Evolutionary conservation across 1,139 yeast species (phyloP), one percentile per base, ranked within the genome.

Genomic region (Scheffersomyces quercinus): DNA sequence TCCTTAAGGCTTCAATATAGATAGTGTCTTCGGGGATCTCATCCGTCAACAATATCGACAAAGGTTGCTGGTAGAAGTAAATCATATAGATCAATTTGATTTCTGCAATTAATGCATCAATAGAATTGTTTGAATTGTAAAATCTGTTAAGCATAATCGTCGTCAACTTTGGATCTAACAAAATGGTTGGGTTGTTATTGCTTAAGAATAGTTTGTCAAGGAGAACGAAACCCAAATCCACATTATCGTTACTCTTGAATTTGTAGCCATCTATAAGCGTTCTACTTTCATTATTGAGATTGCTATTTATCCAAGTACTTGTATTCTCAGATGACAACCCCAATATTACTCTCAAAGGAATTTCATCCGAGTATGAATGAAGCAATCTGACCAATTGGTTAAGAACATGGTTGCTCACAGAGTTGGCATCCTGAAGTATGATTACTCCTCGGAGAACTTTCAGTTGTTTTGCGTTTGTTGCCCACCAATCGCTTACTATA

Each of bases 1-100:
- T 65, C 26, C 72, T 56, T 36, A 74, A 54, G 3, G 61, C 60
- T 8, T 54, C 59, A 4, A 54, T 43, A 44, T 56, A 55, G 8
- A 48, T 34, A 4, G 36, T 9, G 2, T 20, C 35, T 12, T 31
- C 35, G 5, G 35, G 20, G 15, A 20, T 15, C 20, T 15, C 11
- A 10, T 38, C 36, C n/a, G 38, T 38, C 8, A 45, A 31, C 15
- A 75, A 67, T 1, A 78, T 62, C 0, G 86, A 72, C 42, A 83
- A 73, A 1, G 93, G 89, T 64, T 82, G 85, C 46, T 80, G 82
- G 56, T 79, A 86, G 59, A 81, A 87, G 55, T 84, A 85, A 4
- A 83, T 75, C 88, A 88, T 83, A 53, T 82, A 73, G 26, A 83
- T 67, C 47, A 85, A 70, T 52, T 82, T 83, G 50, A 88, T 65